A percentile compares a stretch with the other conserved stretches of the same genome.
phyloP scores from a whole-genome alignment of 495 filamentous ascomycete genomes.

The Penicillium nucicola region DNA sequence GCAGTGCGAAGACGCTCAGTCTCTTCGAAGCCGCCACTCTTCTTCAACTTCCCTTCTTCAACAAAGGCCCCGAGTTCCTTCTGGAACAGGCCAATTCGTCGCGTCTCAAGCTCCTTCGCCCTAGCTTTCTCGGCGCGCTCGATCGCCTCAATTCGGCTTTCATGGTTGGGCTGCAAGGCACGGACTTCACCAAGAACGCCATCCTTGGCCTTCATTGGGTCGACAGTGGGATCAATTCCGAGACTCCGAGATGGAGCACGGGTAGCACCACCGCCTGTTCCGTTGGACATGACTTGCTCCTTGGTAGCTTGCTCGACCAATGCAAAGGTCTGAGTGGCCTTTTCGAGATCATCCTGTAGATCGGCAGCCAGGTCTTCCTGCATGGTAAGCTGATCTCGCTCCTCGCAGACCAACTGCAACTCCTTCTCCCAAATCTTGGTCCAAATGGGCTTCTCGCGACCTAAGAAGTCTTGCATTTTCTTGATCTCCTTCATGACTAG shows the following conservation, averaged over 20 bases:
- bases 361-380: slow-evolving; percentile 92
- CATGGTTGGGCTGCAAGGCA: slow-evolving; percentile 92
- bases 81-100: slow-evolving; percentile 74
- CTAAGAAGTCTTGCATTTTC: slow-evolving; percentile 91
- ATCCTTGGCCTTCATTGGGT: slow-evolving; percentile 82
- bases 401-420: slow-evolving; percentile 88
- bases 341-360: slow-evolving; percentile 90
- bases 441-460: slow-evolving; percentile 90
- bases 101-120: slow-evolving; percentile 79
- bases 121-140: slow-evolving; percentile 87
- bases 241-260: slow-evolving; percentile 58
- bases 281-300: slow-evolving; percentile 79
- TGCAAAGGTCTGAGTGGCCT: slow-evolving; percentile 85
- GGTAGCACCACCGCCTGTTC: slow-evolving; percentile 33
- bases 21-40: slow-evolving; percentile 92
- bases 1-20: slow-evolving; percentile 77
- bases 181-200: slow-evolving; percentile 89
- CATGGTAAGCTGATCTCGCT: slow-evolving; percentile 87
- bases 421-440: slow-evolving; percentile 99
- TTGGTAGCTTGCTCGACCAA: slow-evolving; percentile 95
- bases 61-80: slow-evolving; percentile 89
- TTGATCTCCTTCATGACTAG: slow-evolving; percentile 80
- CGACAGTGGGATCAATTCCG: slow-evolving; percentile 60
- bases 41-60: slow-evolving; percentile 88
- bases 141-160: slow-evolving; percentile 88